Evolutionary conservation across 345 rosid genomes (phyloP).

Genomic region (Hypericum androsaemum): DNA sequence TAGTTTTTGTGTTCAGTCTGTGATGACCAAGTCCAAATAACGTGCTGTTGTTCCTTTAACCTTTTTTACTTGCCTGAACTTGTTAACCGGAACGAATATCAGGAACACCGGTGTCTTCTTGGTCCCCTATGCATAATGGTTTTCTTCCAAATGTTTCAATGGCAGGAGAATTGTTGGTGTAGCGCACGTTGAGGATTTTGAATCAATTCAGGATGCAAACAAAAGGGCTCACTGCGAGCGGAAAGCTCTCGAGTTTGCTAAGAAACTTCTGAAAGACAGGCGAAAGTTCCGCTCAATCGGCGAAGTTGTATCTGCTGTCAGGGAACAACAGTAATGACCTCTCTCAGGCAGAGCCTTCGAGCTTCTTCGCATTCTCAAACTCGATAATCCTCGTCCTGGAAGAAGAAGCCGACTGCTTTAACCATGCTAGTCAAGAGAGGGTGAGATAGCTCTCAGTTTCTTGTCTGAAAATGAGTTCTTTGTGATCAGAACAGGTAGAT

Average conservation of each 20-base stretch:
- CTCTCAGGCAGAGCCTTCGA: background rate
- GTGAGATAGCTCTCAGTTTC: too few species aligned
- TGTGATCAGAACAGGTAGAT: too few species aligned
- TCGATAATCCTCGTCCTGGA: too few species aligned
- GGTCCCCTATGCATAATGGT: background rate
- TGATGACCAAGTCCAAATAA: background rate
- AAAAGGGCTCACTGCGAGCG: constrained; percentile 63
- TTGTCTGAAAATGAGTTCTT: too few species aligned
- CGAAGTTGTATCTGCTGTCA: constrained; percentile 60
- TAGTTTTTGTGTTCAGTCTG: background rate
- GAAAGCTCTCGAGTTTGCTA: constrained; percentile 58
- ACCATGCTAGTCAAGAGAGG: too few species aligned
- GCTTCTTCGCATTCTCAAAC: too few species aligned
- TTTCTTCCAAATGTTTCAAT: background rate
- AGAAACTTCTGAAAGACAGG: constrained; percentile 67
- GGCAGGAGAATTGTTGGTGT: constrained; percentile 92
- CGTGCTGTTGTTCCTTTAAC: too few species aligned
- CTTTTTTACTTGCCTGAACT: too few species aligned
- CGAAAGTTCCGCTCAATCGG: constrained; percentile 48
- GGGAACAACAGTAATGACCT: constrained; percentile 15
- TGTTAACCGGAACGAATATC: too few species aligned
- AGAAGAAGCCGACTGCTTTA: too few species aligned
- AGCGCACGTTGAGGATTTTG: constrained; percentile 94
- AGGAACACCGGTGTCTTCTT: too few species aligned
- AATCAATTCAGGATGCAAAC: constrained; percentile 54